Evolutionary conservation across 768 basidiomycete genomes (phyloP), one percentile per base, ranked within the genome.

Genomic region (Tylopilus intermedius): DNA sequence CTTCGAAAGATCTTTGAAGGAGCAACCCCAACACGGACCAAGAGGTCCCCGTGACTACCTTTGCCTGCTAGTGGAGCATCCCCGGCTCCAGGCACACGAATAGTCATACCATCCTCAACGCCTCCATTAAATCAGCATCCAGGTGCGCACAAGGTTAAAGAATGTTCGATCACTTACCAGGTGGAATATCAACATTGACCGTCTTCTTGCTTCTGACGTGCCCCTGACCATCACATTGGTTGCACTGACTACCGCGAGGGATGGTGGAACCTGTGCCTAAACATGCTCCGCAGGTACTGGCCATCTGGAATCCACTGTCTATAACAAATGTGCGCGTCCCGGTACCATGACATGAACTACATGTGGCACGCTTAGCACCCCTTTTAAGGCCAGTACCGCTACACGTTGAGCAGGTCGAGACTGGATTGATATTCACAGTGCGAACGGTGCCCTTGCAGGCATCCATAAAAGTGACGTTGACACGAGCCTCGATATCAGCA

Each of bases 251-350:
- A 40, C 80, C 83, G 26, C 81, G 82, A 51, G 93, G 92, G 32
- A 96, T 81, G 2, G 79, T 81, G 40, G 81, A 82, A 24, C 96
- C 96, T 27, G 79, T 76, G 9, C 96, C 96, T 15, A 79, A 76
- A 70, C 96, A 99, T 26, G 79, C 66, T 49, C 77, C 75, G 72
- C 96, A 99, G 29, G 92, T 93, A 56, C 84, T 90, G 22, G 93
- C 85, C 92, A 99, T 94, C 67, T 93, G 90, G 81, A 99, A 98
- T 15, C 96, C 96, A 67, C 79, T 86, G 64, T 91, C 85, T 63
- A 99, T 81, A 49, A 91, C 84, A 69, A 90, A 97, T 15, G 93
- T 90, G 68, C 85, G 82, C 33, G 86, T 83, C 42, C 96, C 96
- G 22, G 88, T 79, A 51, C 96, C 96, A 53, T 83, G 78, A 71